These are phyloP conservation scores for Cryphonectria radicalis DNA, from an alignment of 2,329 filamentous ascomycete species.

Conservation along the genomic window DNA sequence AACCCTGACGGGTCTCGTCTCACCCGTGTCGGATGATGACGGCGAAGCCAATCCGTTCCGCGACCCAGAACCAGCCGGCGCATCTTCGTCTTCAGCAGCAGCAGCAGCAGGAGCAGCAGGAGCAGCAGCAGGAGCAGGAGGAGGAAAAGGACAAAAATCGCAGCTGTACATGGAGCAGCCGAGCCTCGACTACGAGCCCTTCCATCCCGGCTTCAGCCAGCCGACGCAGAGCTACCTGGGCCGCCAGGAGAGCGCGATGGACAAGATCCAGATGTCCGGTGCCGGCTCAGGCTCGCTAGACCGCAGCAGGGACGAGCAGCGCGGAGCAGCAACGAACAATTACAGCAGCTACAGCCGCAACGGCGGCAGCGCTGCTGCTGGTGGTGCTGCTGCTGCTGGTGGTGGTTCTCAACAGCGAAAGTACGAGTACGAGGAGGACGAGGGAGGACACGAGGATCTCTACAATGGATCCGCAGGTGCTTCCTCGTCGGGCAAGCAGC, in stretches of 20 bases:
- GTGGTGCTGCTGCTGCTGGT: background rate
- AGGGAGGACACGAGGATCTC: constrained; percentile 15
- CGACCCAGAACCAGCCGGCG: constrained; percentile 32
- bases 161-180: constrained; percentile 40
- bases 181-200: constrained; percentile 43
- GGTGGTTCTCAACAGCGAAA: constrained; percentile 11
- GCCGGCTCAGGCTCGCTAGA: constrained; percentile 32
- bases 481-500: constrained; percentile 27
- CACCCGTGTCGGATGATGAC: constrained; percentile 32
- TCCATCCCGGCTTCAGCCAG: constrained; percentile 42
- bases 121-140: background rate
- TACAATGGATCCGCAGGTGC: constrained; percentile 13
- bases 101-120: constrained; percentile 9
- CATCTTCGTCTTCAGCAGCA: background rate
- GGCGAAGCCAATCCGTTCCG: constrained; percentile 33
- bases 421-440: constrained; percentile 23
- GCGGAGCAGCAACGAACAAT: background rate
- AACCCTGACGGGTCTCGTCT: constrained; percentile 16
- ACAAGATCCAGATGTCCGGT: constrained; percentile 49
- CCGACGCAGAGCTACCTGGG: constrained; percentile 42
- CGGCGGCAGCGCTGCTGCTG: background rate
- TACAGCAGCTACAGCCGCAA: background rate
- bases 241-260: constrained; percentile 47
- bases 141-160: background rate
- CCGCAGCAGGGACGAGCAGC: constrained; percentile 7